Base-by-base conservation (phyloP, 441 rosid genomes). In the Gossypium davidsonii region DNA sequence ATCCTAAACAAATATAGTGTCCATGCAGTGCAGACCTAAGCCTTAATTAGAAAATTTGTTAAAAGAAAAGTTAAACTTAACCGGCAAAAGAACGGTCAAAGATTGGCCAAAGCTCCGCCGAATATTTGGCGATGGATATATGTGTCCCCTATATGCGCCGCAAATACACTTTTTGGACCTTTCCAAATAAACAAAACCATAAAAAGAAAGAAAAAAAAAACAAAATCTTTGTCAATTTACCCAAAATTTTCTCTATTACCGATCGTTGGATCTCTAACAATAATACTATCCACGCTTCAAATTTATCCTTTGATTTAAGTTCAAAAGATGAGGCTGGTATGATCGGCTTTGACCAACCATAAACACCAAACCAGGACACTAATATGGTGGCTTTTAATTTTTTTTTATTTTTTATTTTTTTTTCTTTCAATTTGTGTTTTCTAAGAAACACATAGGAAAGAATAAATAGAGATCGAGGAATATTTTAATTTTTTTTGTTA, bases 311-410 rank as follows among this genome's bases (percentile, higher is more conserved):
- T 83, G 91, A 83, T 88, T 70, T 74, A 63, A 62, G 77, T 76
- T 52, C 83, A 66, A 64, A 79, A 76, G 79, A 25, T 37, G 71
- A 63, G 77, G 80, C 21, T 55, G 88, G 86, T 72, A 71, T 69
- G 83, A 79, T 85, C 56, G 78, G 76, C 74, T 83, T 87, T 87
- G 89, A 87, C 89, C 88, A 70, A n/a, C 42, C 51, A 57, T 52
- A 74, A 81, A 80, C 56, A 67, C 57, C 55, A 55, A 37, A 68
- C 6, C 72, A 20, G 52, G 71, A 66, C 31, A 55, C 15, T 3
- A 49, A 48, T 25, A 73, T 8, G 71, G 61, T 74, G 76, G 75
- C 79, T 66, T 26, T 28, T 14, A n/a, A 28, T 28, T 14, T 12
- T 26, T 25, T 23, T 58, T 12, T 0, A 6, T 8, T 53, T 53